A percentile compares a stretch with the other conserved stretches of the same genome.
Evolutionary conservation across 805 yeast species (phyloP).

Genomic region (Metschnikowia drakensbergensis): DNA sequence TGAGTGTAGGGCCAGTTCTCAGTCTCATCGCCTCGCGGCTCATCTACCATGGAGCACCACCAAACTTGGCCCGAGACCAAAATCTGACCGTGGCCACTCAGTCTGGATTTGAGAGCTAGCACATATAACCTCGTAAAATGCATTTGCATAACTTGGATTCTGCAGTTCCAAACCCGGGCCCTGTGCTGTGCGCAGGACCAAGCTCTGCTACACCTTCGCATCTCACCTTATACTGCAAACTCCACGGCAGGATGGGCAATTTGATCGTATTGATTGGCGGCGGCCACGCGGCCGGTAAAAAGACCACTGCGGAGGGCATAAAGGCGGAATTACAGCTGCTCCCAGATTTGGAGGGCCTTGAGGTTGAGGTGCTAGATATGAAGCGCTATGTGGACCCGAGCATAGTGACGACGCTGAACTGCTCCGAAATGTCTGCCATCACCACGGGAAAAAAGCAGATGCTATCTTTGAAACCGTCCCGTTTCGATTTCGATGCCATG

Average conservation of each 20-base stretch:
- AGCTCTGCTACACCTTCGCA: not conserved
- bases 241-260: slow-evolving; percentile 6
- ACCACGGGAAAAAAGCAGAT: slow-evolving; percentile 23
- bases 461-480: slow-evolving; percentile 35
- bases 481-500: slow-evolving; percentile 35
- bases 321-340: slow-evolving; percentile 22
- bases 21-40: not conserved
- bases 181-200: not conserved
- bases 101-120: no score
- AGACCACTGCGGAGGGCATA: slow-evolving; percentile 36
- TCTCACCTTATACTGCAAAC: not conserved
- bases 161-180: not conserved
- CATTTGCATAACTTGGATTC: no score
- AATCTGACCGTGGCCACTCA: not conserved
- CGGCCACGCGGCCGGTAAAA: slow-evolving; percentile 59
- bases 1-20: no score
- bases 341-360: slow-evolving; percentile 12
- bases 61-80: no score
- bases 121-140: no score
- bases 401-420: slow-evolving; percentile 15
- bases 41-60: no score
- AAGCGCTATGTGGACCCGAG: slow-evolving; percentile 30
- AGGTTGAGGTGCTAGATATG: slow-evolving; percentile 42
- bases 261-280: slow-evolving; percentile 53
- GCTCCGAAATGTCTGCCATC: slow-evolving; percentile 25